Conservation (phyloP, 148 eudicot genomes). For the Amaranthus cruentus region DNA sequence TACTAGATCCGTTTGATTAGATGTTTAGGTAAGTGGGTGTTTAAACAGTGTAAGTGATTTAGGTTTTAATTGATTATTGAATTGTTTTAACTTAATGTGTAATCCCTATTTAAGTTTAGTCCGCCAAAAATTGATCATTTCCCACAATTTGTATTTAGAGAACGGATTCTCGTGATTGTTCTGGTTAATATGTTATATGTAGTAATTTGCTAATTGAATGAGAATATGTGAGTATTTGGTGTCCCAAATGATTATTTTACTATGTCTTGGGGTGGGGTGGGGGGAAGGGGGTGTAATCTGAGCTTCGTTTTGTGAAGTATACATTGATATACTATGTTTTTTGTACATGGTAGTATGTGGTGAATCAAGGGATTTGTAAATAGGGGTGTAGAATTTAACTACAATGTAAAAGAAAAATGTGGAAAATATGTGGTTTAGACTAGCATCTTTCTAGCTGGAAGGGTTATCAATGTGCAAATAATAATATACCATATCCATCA, state of each 20-base stretch:
- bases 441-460: too few relatives aligned
- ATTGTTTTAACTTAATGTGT: background rate
- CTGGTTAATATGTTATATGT: background rate
- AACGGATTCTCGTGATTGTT: background rate
- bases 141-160: background rate
- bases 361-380: too few relatives aligned
- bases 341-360: background rate
- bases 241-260: too few relatives aligned
- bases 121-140: background rate
- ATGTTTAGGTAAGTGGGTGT: background rate
- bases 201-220: background rate
- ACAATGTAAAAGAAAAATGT: too few relatives aligned
- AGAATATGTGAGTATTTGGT: too few relatives aligned
- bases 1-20: slow-evolving; percentile 15
- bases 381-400: too few relatives aligned
- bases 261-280: too few relatives aligned
- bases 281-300: background rate
- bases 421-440: too few relatives aligned
- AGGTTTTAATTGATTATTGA: background rate
- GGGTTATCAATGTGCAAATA: too few relatives aligned
- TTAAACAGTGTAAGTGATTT: background rate
- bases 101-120: background rate
- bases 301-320: background rate
- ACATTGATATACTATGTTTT: background rate
- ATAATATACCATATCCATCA: too few relatives aligned